Evolutionary conservation across 2,329 filamentous ascomycete species (phyloP), one percentile per base, ranked within the genome.

Genomic region (Pyricularia grisea): DNA sequence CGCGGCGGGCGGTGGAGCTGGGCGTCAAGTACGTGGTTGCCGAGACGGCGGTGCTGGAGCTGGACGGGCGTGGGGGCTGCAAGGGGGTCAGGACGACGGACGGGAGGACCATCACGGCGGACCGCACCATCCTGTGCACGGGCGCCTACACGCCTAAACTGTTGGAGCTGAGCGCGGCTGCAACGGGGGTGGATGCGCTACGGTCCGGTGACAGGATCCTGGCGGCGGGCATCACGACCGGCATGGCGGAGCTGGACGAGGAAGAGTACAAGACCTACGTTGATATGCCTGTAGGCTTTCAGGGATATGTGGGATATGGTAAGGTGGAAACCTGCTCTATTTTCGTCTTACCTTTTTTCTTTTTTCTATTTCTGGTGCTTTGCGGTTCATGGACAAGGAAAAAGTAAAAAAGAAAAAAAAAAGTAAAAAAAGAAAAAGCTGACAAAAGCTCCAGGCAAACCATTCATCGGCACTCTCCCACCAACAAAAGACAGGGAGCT

Each of bases 21-120:
- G 88, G 88, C 0, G 87, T 89, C 71, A 82, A 83, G 74, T 90
- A 89, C 69, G 80, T 87, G 11, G 80, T 79, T 0, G 85, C 82
- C 20, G 84, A 88, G 68, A 81, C 86, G 2, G 75, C 78, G 1
- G 78, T 79, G 0, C 71, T 88, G 65, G 74, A 78, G 9, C 82
- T 89, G 66, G 81, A 86, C 28, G 5, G 69, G 73, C 74, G 23
- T 2, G 82, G 83, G 2, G 72, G 69, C 10, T 85, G 83, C 73
- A 76, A 71, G 0, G 88, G 88, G 2, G 81, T 89, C 20, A 76
- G 75, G 36, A 83, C 83, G 0, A 76, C 73, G 4, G 76, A 80
- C 25, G 87, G 85, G 0, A 74, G 79, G 0, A 70, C 77, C 0
- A 76, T 86, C 66, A 77, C 72, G 0, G 88, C 86, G 0, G 79